Evolutionary conservation across 257 asterid species (phyloP), one percentile per base, ranked within the genome.

Genomic region (Ligustrum vulgare): DNA sequence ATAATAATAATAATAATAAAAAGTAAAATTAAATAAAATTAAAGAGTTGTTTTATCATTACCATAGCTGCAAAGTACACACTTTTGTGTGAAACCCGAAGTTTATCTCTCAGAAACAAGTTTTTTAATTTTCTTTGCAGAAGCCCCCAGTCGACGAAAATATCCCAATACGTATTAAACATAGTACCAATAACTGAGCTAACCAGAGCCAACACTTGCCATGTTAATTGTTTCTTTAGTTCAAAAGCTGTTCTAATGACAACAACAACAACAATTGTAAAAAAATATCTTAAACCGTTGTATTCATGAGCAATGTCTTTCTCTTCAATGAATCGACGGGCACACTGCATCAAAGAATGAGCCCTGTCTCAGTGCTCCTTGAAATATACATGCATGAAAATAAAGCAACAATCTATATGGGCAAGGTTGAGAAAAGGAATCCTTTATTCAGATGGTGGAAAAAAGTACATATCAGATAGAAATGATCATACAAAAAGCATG

Each of bases 131-230:
- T 75, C 89, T 82, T 71, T 86, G 88, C 41, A 91, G 81, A 81
- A 91, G 91, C 71, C 97, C 98, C 98, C 97, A 91, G 78, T 93
- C 98, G 15, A 91, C 82, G 37, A 89, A 90, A 28, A 91, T 84
- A 79, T 91, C 98, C 98, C 98, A 93, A 74, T 89, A 93, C 2
- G 96, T 93, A 73, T 89, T 91, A 51, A 82, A 76, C 3, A 84
- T 3, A 67, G 94, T 81, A 11, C 91, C 96, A 36, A 84, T 51
- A 45, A 78, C 88, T 51, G 96, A 91, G 86, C 89, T 87, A 74
- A 88, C 80, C 43, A 87, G 9, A 43, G 94, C 97, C 28, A 91
- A 78, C 73, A 87, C 87, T 79, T 87, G 83, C 98, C 93, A 93
- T 10, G 78, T 62, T 45, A 73, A 67, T 3, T 69, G 76, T 79